Percentiles rank a stretch among this genome's conserved stretches.
Conservation (phyloP, 2,329 filamentous ascomycete genomes). For the Exophiala sideris region DNA sequence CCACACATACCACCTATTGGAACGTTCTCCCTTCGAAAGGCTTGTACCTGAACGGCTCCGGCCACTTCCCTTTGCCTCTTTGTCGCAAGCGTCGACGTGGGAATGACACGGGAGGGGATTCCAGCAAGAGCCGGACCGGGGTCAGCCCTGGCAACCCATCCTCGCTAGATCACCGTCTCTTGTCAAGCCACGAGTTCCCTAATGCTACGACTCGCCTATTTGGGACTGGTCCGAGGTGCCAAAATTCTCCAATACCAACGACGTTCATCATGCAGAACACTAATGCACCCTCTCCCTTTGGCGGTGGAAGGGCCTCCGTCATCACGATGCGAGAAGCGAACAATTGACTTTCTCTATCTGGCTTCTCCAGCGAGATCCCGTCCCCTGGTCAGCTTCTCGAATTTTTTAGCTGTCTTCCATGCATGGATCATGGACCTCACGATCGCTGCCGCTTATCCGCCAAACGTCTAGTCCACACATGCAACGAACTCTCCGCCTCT, state of each 20-base stretch:
- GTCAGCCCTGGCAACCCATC: neutral
- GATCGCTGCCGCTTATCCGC: slow-evolving; percentile 17
- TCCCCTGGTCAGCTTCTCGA: slow-evolving; percentile 4
- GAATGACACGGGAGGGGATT: neutral
- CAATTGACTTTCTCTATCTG: neutral
- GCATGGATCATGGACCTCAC: neutral
- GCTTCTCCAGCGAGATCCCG: slow-evolving; percentile 1
- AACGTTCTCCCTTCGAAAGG: neutral
- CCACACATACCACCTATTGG: neutral
- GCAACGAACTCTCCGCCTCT: slow-evolving; percentile 2
- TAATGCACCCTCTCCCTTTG: neutral
- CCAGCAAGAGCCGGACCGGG: neutral
- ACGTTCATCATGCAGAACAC: neutral
- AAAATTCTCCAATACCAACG: neutral
- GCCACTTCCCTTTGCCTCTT: neutral
- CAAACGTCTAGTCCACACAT: neutral
- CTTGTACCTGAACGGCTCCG: neutral
- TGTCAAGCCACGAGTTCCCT: slow-evolving; percentile 13
- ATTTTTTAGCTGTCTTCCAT: neutral
- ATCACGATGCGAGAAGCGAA: neutral
- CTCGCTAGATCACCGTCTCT: slow-evolving; percentile 10
- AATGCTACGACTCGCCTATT: slow-evolving; percentile 17
- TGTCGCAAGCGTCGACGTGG: neutral
- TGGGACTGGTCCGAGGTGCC: slow-evolving; percentile 5
- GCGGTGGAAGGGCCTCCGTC: neutral